phyloP scores from a whole-genome alignment of 2,329 filamentous ascomycete species.

The Madurella mycetomatis region DNA sequence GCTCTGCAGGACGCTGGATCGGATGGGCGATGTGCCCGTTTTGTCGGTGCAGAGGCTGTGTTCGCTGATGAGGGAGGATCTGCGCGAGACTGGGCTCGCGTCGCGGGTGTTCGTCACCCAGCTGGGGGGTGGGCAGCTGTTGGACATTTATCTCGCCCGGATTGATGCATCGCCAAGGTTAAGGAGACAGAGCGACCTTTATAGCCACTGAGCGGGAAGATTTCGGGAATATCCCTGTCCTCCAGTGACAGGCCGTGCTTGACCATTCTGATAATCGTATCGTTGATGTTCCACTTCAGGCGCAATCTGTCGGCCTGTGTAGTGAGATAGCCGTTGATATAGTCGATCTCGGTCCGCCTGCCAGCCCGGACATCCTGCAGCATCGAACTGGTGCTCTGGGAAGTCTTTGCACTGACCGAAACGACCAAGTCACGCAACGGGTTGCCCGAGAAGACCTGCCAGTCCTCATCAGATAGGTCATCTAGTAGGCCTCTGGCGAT shows the following conservation, averaged over 20 bases:
- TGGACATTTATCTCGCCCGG: slow-evolving; percentile 21
- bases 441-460: neutral
- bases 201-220: neutral
- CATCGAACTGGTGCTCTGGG: slow-evolving; percentile 33
- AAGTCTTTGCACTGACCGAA: slow-evolving; percentile 25
- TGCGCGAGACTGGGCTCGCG: slow-evolving; percentile 11
- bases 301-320: neutral
- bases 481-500: slow-evolving; percentile 10
- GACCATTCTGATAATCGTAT: neutral
- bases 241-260: neutral
- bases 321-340: slow-evolving; percentile 19
- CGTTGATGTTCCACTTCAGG: neutral
- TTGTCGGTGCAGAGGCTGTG: slow-evolving; percentile 22
- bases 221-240: too few relatives aligned
- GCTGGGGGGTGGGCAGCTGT: slow-evolving; percentile 21
- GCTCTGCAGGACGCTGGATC: slow-evolving; percentile 17
- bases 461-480: slow-evolving; percentile 28
- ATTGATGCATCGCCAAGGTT: neutral
- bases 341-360: slow-evolving; percentile 18
- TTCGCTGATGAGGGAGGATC: slow-evolving; percentile 20
- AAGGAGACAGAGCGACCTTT: neutral
- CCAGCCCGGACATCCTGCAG: slow-evolving; percentile 29
- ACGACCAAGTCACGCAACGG: neutral
- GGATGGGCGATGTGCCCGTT: neutral
- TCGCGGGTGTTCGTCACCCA: slow-evolving; percentile 23